Evolutionary conservation across 2,329 filamentous ascomycete species (phyloP).

Genomic region (Apiospora malaysiana): DNA sequence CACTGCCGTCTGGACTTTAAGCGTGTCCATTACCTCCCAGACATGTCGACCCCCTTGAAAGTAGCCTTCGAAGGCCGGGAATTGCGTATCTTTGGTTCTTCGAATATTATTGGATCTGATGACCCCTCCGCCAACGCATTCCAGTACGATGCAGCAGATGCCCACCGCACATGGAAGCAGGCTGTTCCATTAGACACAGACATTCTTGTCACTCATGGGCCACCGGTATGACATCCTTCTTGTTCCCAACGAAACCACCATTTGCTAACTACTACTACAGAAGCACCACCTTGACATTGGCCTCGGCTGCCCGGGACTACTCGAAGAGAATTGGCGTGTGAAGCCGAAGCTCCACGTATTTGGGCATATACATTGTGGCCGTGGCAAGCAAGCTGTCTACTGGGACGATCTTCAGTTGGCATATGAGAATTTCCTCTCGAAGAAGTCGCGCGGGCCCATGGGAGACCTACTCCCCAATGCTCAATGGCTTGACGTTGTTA

Average conservation of each 20-base stretch:
- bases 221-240: slow-evolving; percentile 60
- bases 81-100: slow-evolving; percentile 79
- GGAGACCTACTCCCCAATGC: slow-evolving; percentile 52
- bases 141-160: slow-evolving; percentile 68
- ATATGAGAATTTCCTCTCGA: slow-evolving; percentile 70
- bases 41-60: slow-evolving; percentile 60
- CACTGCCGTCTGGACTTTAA: slow-evolving; percentile 67
- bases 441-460: slow-evolving; percentile 49
- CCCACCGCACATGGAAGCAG: slow-evolving; percentile 72
- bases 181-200: slow-evolving; percentile 76
- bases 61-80: slow-evolving; percentile 59
- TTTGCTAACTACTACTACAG: slow-evolving; percentile 37
- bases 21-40: slow-evolving; percentile 72
- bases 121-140: slow-evolving; percentile 71
- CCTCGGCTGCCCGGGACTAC: slow-evolving; percentile 73
- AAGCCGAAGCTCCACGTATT: slow-evolving; percentile 81
- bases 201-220: slow-evolving; percentile 81
- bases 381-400: slow-evolving; percentile 71
- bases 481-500: slow-evolving; percentile 53
- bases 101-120: slow-evolving; percentile 80
- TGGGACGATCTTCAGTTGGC: slow-evolving; percentile 76
- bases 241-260: too few relatives aligned
- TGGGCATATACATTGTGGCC: slow-evolving; percentile 81
- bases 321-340: slow-evolving; percentile 76
- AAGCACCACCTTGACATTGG: slow-evolving; percentile 72